Evolutionary conservation across 352 stramenopile genomes (phyloP), one percentile per base, ranked within the genome.

Genomic region (Pythium aristosporum): DNA sequence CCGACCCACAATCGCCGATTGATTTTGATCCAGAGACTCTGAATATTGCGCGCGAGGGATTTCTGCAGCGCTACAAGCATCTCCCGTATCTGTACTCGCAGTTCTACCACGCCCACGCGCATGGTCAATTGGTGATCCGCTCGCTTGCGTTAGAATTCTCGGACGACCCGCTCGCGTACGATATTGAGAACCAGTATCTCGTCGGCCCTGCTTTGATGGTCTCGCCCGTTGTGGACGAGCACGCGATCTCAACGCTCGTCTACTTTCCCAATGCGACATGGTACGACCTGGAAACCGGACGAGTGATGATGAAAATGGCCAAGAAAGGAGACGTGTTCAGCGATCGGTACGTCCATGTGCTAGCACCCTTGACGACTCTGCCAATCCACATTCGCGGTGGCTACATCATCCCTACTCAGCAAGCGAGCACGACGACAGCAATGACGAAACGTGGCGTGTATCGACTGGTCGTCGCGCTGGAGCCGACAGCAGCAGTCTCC

Each of bases 61-160:
- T 96, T 48, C 46, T 89, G 28, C 72, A 66, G 13, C 82, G 89
- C 1, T 96, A 95, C 54, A 63, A 68, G 1, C 81, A 91, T 28
- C 57, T 96, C 34, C 87, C 89, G n/a, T 95, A 92, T 67, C 75
- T 95, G 69, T 96, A 96, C 65, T 91, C 89, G 23, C 75, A 89
- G 44, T 83, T 96, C 25, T 93, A 79, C 59, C 59, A 73, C 25
- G 83, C 88, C 0, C 71, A 89, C 54, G 48, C 46, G 0, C 51
- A 65, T 3, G 88, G 88, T 0, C 68, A 44, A 16, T 69, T 79
- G 0, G 79, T 93, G 11, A 72, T 81, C 51, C 78, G 76, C 8
- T 75, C 76, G 4, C 65, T 96, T 0, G 78, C 72, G 3, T 79
- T 92, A 28, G 83, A 92, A 36, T 96, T 91, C 46, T 78, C 85